Conservation (phyloP, 2,329 filamentous ascomycete genomes). For the Fusarium fujikuroi region DNA sequence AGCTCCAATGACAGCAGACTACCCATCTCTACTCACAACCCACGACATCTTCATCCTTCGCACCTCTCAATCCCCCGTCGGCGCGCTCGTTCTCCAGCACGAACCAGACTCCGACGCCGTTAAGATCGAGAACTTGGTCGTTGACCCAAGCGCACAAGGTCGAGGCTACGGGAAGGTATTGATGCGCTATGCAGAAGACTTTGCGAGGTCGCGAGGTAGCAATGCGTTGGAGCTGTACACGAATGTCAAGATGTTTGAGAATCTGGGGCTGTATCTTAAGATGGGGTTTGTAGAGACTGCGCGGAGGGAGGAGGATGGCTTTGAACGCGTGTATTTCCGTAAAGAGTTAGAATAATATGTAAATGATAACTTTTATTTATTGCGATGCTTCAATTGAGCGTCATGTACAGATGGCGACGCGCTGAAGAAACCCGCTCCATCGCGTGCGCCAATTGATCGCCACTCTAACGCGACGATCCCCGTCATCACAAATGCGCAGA, state of each 20-base stretch:
- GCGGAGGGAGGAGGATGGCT: constrained; percentile 46
- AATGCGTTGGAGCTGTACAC: constrained; percentile 47
- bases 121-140: constrained; percentile 45
- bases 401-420: background rate
- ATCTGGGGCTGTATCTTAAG: constrained; percentile 43
- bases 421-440: background rate
- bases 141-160: constrained; percentile 47
- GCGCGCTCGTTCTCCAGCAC: constrained; percentile 45
- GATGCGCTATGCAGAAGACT: constrained; percentile 47
- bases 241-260: constrained; percentile 51
- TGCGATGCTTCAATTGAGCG: background rate
- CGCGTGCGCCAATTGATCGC: background rate
- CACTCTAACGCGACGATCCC: background rate
- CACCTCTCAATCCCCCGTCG: constrained; percentile 34
- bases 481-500: background rate
- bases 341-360: constrained; percentile 46
- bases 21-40: constrained; percentile 43
- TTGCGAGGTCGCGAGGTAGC: constrained; percentile 38
- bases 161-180: constrained; percentile 47
- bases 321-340: constrained; percentile 50
- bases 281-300: constrained; percentile 50
- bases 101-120: constrained; percentile 28
- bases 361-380: background rate
- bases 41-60: constrained; percentile 41
- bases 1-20: constrained; percentile 52